These are phyloP conservation scores for Talinum fruticosum DNA, from an alignment of 148 eudicot species.

Conservation along the genomic window DNA sequence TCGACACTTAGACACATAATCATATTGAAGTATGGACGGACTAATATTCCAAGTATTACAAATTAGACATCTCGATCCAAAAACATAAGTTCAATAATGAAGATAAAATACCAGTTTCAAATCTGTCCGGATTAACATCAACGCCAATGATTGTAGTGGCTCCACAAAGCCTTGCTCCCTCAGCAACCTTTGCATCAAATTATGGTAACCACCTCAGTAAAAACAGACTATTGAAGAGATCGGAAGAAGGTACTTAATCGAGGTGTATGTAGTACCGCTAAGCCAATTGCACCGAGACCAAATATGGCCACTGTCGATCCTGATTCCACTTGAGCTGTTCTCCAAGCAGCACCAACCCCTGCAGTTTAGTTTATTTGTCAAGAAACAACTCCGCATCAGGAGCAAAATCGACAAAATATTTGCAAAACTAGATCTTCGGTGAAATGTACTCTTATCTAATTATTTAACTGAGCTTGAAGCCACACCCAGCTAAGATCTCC, in stretches of 20 bases:
- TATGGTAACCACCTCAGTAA: not conserved
- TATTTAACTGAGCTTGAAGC: no score
- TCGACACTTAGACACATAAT: no score
- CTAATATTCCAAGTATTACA: no score
- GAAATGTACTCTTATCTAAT: no score
- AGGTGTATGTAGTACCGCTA: slow-evolving; percentile 52
- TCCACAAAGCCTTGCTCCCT: slow-evolving; percentile 86
- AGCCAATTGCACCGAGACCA: slow-evolving; percentile 88
- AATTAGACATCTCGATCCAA: not conserved
- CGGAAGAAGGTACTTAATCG: not conserved
- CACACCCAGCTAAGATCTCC: no score
- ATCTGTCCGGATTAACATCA: slow-evolving; percentile 73
- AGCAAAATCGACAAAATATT: no score
- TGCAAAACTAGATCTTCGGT: no score
- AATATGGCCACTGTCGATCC: slow-evolving; percentile 86
- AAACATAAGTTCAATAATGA: not conserved
- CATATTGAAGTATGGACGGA: no score
- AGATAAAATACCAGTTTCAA: slow-evolving; percentile 44
- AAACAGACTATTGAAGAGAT: not conserved
- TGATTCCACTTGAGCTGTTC: slow-evolving; percentile 64
- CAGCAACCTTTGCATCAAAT: slow-evolving; percentile 62
- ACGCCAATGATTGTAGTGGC: slow-evolving; percentile 87
- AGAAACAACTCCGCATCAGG: not conserved
- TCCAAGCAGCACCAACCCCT: slow-evolving; percentile 96
- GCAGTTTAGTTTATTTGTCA: slow-evolving; percentile 16